Percentiles rank a stretch among this genome's conserved stretches.
Evolutionary conservation across 208 protist genomes (phyloP).

Genomic region (Acanthamoeba lenticulata): DNA sequence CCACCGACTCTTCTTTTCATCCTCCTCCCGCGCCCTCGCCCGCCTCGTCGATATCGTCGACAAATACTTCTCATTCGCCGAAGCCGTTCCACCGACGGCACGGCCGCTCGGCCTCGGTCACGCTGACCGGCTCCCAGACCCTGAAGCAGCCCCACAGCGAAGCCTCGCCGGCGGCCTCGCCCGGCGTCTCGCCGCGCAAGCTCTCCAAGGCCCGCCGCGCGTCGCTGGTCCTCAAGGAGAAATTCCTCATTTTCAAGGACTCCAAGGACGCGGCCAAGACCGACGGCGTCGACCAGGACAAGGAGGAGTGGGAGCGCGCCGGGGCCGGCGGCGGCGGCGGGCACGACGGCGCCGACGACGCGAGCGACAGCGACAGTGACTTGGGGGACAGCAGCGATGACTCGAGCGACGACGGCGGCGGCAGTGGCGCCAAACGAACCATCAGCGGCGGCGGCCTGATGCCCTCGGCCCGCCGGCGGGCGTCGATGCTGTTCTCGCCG

Average conservation of each 20-base stretch:
- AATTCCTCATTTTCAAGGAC: slow-evolving; percentile 14
- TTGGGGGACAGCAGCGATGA: neutral
- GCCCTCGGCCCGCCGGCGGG: neutral
- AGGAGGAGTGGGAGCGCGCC: slow-evolving; percentile 28
- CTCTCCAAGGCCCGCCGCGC: slow-evolving; percentile 12
- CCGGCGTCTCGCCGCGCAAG: neutral
- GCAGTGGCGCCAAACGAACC: neutral
- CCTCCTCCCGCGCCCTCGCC: neutral
- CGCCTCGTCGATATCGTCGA: neutral
- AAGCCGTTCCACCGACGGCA: neutral
- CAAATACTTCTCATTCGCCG: too few relatives aligned
- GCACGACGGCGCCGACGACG: neutral
- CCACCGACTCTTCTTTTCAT: neutral
- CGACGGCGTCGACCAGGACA: slow-evolving; percentile 8
- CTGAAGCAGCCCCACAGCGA: neutral
- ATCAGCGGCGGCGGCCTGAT: neutral
- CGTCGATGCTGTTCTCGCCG: neutral
- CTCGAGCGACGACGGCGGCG: neutral
- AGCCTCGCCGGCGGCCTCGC: neutral
- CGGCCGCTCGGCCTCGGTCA: slow-evolving; percentile 24
- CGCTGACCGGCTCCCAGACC: neutral
- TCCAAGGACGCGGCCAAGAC: neutral
- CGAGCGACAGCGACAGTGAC: neutral
- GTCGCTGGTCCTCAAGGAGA: slow-evolving; percentile 28
- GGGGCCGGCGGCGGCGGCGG: neutral